Conservation (phyloP, 257 asterid species). For the Nicotiana benthamiana region DNA sequence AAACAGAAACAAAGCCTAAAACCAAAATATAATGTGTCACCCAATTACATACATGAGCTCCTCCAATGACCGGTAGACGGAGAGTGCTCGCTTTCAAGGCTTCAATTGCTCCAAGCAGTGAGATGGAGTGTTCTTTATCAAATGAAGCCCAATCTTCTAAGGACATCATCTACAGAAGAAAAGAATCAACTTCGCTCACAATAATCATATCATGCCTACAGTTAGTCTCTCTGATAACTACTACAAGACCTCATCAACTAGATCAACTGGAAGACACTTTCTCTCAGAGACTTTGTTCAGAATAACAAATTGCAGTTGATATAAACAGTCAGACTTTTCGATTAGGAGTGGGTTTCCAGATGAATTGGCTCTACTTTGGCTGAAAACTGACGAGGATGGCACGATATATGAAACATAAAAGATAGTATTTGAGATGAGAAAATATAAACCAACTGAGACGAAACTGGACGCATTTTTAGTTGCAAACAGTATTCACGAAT, state of each 20-base stretch:
- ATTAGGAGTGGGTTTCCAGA: neutral
- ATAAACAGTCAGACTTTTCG: neutral
- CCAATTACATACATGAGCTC: conserved; percentile 56
- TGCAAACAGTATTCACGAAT: neutral
- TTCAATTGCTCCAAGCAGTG: conserved; percentile 78
- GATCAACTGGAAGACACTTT: neutral
- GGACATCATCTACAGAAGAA: conserved; percentile 33
- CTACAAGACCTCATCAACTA: neutral
- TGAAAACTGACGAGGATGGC: neutral
- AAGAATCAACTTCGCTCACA: conserved; percentile 14
- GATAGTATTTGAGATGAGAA: neutral
- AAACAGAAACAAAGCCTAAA: neutral
- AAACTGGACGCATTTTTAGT: neutral
- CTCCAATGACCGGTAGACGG: conserved; percentile 78
- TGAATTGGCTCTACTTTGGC: neutral
- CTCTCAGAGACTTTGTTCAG: neutral
- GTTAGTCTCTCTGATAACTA: neutral
- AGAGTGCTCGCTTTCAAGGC: conserved; percentile 90
- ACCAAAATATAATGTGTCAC: neutral
- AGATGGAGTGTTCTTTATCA: conserved; percentile 63
- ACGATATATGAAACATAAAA: neutral
- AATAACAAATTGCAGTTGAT: neutral
- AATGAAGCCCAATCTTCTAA: conserved; percentile 69
- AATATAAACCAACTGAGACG: neutral
- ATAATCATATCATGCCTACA: neutral